A percentile compares a stretch with the other conserved stretches of the same genome.
These are phyloP conservation scores for Cryptococcus sp. DNA, from an alignment of 1,284 basidiomycete species.

Conservation along the genomic window DNA sequence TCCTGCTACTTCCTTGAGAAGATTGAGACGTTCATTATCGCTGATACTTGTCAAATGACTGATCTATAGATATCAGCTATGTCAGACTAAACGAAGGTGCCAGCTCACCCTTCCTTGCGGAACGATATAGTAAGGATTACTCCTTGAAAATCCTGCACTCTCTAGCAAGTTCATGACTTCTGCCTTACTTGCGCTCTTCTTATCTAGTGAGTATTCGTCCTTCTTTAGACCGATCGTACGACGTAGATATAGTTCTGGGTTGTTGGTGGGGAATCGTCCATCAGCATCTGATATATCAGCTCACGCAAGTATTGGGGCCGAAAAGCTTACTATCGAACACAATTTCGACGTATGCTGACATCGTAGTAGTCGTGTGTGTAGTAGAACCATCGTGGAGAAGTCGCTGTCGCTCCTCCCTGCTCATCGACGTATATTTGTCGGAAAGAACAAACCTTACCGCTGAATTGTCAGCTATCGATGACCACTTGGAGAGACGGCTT, in stretches of 20 bases:
- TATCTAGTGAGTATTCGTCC: conserved; percentile 96
- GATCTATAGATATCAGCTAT: conserved; percentile 58
- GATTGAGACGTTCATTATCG: conserved; percentile 85
- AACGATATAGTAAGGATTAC: conserved; percentile 98
- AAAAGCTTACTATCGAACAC: conserved; percentile 67
- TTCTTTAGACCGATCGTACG: conserved; percentile 97
- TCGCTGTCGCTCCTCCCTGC: conserved; percentile 84
- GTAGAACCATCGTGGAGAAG: conserved; percentile 90
- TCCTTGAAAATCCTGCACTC: conserved; percentile 92
- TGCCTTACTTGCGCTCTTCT: conserved; percentile 84
- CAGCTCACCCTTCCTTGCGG: conserved; percentile 90
- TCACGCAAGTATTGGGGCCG: background rate
- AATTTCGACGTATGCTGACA: conserved; percentile 87
- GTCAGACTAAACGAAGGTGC: no score
- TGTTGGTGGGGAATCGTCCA: conserved; percentile 83
- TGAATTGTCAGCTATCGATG: conserved; percentile 29
- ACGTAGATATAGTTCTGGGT: conserved; percentile 76
- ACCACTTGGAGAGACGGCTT: conserved; percentile 19
- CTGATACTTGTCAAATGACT: conserved; percentile 96
- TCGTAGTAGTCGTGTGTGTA: conserved; percentile 72
- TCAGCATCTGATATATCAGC: conserved; percentile 51
- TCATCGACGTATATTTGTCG: conserved; percentile 95
- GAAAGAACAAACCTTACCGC: conserved; percentile 96
- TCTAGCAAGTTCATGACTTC: conserved; percentile 96
- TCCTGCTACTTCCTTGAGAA: conserved; percentile 97